Evolutionary conservation across 2,329 filamentous ascomycete species (phyloP).

Genomic region (Coniochaeta pulveracea): DNA sequence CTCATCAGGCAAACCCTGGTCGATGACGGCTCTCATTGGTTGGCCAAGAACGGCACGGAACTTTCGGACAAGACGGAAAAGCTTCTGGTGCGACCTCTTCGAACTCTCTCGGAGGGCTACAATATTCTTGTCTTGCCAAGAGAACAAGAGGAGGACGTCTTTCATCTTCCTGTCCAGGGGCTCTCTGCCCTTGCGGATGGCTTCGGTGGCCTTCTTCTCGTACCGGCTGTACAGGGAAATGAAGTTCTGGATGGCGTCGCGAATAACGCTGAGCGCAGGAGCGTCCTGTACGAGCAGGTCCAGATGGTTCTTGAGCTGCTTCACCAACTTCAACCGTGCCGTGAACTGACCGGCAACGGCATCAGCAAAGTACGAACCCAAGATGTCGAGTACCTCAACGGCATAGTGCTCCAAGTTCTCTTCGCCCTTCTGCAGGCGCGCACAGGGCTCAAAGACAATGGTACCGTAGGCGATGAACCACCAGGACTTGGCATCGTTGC

Average conservation of each 20-base stretch:
- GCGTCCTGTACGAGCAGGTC: conserved; percentile 48
- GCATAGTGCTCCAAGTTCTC: conserved; percentile 53
- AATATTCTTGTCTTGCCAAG: conserved; percentile 98
- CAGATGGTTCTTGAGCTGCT: conserved; percentile 54
- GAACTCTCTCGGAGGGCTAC: conserved; percentile 81
- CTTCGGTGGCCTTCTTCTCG: conserved; percentile 51
- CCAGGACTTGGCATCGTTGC: conserved; percentile 75
- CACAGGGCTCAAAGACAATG: conserved; percentile 64
- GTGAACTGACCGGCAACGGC: conserved; percentile 75
- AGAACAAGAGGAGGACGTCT: conserved; percentile 83
- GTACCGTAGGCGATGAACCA: conserved; percentile 96
- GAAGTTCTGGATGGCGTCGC: conserved; percentile 63
- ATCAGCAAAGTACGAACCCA: conserved; percentile 68
- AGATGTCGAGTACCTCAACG: conserved; percentile 57
- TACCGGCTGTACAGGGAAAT: conserved; percentile 65
- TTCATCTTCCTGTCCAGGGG: conserved; percentile 85
- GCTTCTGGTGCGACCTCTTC: conserved; percentile 77
- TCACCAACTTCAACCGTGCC: conserved; percentile 60
- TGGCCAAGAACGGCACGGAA: conserved; percentile 72
- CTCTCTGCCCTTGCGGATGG: conserved; percentile 54
- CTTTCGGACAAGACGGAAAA: conserved; percentile 85
- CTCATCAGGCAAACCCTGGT: conserved; percentile 47
- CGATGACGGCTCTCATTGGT: conserved; percentile 56
- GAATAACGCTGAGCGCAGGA: conserved; percentile 44
- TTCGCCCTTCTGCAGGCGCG: conserved; percentile 45